phyloP scores from a whole-genome alignment of 2,329 filamentous ascomycete species.

The Aureobasidium sp. region DNA sequence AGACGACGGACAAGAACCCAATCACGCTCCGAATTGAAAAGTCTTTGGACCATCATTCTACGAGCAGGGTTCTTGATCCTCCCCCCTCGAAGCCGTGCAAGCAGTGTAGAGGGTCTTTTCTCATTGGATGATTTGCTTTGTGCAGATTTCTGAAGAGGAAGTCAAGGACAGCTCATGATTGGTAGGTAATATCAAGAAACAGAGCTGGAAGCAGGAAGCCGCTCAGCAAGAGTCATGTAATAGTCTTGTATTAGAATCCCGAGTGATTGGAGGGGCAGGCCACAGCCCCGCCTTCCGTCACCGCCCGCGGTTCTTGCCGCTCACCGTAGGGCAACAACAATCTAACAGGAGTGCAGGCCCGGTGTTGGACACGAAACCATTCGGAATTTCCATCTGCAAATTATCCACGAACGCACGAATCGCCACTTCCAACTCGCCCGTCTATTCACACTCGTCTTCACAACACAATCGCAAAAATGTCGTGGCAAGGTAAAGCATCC shows the following conservation, averaged over 20 bases:
- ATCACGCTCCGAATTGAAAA: background rate
- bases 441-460: conserved; percentile 4
- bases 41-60: background rate
- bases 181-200: too few relatives aligned
- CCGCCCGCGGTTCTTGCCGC: conserved; percentile 11
- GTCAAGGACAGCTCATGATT: background rate
- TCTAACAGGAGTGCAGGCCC: conserved; percentile 5
- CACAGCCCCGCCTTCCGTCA: conserved; percentile 12
- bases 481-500: conserved; percentile 60
- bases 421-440: conserved; percentile 9
- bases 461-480: conserved; percentile 46
- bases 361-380: background rate
- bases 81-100: conserved; percentile 1
- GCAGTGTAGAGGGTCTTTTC: conserved; percentile 12
- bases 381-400: conserved; percentile 7
- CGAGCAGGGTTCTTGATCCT: conserved; percentile 2
- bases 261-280: conserved; percentile 14
- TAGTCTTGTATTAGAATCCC: too few relatives aligned
- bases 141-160: conserved; percentile 15
- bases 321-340: conserved; percentile 16
- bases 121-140: conserved; percentile 9
- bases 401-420: background rate
- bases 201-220: background rate
- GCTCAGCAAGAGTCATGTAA: background rate
- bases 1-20: background rate